Percentiles rank a stretch among this genome's conserved stretches.
phyloP scores from a whole-genome alignment of 495 filamentous ascomycete genomes.

The Eremomyces bilateralis region DNA sequence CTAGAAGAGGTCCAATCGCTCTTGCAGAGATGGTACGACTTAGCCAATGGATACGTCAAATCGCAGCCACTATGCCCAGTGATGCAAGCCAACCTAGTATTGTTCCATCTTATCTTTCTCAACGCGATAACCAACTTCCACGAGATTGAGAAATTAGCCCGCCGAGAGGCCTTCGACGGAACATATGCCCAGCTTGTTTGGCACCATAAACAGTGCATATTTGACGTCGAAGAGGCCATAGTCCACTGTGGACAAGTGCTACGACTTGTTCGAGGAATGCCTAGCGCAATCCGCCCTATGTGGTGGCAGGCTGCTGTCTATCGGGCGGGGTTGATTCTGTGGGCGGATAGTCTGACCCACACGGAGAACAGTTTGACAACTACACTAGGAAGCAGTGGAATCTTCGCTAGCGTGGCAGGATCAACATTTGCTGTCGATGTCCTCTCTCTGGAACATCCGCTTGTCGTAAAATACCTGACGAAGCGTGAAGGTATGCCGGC shows the following conservation, averaged over 20 bases:
- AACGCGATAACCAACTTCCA: slow-evolving; percentile 36
- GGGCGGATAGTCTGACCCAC: slow-evolving; percentile 16
- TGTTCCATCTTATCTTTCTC: slow-evolving; percentile 41
- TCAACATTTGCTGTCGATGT: slow-evolving; percentile 17
- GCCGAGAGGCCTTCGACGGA: slow-evolving; percentile 27
- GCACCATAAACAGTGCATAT: slow-evolving; percentile 29
- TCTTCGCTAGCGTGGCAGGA: slow-evolving; percentile 8
- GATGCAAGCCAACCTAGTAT: slow-evolving; percentile 33
- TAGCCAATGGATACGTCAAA: slow-evolving; percentile 22
- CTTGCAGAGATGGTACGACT: slow-evolving; percentile 34
- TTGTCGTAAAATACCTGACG: slow-evolving; percentile 18
- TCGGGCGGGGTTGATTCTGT: slow-evolving; percentile 18
- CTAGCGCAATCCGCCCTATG: slow-evolving; percentile 17
- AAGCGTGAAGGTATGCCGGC: slow-evolving; percentile 19
- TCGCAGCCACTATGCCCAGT: slow-evolving; percentile 17
- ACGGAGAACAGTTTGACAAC: slow-evolving; percentile 12
- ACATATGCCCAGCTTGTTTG: slow-evolving; percentile 25
- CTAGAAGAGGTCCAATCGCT: slow-evolving; percentile 33
- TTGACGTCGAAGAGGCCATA: slow-evolving; percentile 30
- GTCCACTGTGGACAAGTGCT: slow-evolving; percentile 39
- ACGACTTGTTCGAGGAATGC: slow-evolving; percentile 24
- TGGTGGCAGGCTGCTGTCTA: slow-evolving; percentile 23
- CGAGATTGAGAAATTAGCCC: slow-evolving; percentile 34
- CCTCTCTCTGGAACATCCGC: slow-evolving; percentile 17
- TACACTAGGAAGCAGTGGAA: slow-evolving; percentile 7